A percentile compares a stretch with the other conserved stretches of the same genome.
phyloP scores from a whole-genome alignment of 352 stramenopile species.

The Phytophthora pini region DNA sequence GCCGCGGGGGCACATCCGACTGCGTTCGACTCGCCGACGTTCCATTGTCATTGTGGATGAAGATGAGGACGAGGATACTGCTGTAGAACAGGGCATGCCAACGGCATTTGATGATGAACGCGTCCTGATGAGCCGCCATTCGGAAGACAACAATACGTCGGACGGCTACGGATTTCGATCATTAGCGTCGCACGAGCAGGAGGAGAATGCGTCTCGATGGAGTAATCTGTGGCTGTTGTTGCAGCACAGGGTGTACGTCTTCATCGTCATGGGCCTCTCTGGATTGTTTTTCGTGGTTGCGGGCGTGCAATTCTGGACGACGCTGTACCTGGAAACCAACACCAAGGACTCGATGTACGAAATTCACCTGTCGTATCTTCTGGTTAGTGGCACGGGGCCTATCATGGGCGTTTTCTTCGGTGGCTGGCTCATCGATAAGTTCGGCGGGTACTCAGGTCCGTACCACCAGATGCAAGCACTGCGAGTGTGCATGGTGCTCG shows the following conservation, averaged over 20 bases:
- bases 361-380: conserved; percentile 77
- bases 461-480: conserved; percentile 73
- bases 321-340: conserved; percentile 84
- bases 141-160: conserved; percentile 2
- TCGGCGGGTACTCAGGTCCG: conserved; percentile 73
- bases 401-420: conserved; percentile 89
- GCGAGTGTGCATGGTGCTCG: conserved; percentile 76
- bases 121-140: conserved; percentile 33
- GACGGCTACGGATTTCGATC: conserved; percentile 27
- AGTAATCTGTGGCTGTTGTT: conserved; percentile 60
- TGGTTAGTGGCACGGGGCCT: conserved; percentile 78
- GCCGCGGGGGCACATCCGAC: conserved; percentile 66
- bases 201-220: conserved; percentile 41
- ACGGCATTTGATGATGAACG: conserved; percentile 36
- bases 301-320: conserved; percentile 87
- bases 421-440: conserved; percentile 83
- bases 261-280: conserved; percentile 80
- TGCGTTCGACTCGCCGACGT: conserved; percentile 57
- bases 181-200: conserved; percentile 20
- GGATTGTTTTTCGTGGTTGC: conserved; percentile 87
- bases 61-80: conserved; percentile 47
- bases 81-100: conserved; percentile 35
- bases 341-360: conserved; percentile 78
- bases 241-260: conserved; percentile 74
- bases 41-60: conserved; percentile 75